Base-by-base conservation (phyloP, 2,329 filamentous ascomycete species). In the Periglandula ipomoeae region DNA sequence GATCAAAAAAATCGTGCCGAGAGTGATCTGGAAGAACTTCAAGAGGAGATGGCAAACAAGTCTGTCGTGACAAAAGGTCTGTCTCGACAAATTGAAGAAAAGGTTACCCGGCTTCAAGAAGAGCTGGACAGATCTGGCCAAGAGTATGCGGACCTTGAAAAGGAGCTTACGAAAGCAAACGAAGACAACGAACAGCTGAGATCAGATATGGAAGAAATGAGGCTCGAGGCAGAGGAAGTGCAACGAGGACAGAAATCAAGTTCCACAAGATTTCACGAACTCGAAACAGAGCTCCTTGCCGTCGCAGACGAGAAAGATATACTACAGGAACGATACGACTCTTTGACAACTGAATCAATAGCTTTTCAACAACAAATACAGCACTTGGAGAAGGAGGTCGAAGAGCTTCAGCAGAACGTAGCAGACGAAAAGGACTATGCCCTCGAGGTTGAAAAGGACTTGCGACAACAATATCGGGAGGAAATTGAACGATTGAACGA, bases 1-100 rank as follows among this genome's bases (percentile, higher is more conserved):
- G 61, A 68, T 1, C 73, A 81, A 49, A 79, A 78, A 55, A 70
- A 78, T 20, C 72, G 75, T 26, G 80, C 80, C 2, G 76, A 82
- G 56, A 68, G 66, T 6, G 75, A 84, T 50, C 67, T 84, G 15
- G 74, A 82, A 56, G 80, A 84, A 58, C 71, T 89, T 22, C 84
- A 87, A 53, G 84, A 87, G 47, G 86, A 89, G 58, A 80, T 89
- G 75, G 77, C 84, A 20, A 84, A 90, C 65, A 89, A 89, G 57
- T 90, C 86, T 0, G 76, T 89, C 34, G 80, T 81, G 47, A 86
- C 84, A 11, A 89, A 86, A 60, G 85, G 84, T 2, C 72, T 88
- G 8, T 86, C 81, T 46, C 78, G 85, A 27, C 85, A 90, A 64
- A 75, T 88, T 17, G 85, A 90, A 58, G 84, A 87, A 55, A 87